Evolutionary conservation across 148 eudicot genomes (phyloP).

Genomic region (Persicaria maculosa): DNA sequence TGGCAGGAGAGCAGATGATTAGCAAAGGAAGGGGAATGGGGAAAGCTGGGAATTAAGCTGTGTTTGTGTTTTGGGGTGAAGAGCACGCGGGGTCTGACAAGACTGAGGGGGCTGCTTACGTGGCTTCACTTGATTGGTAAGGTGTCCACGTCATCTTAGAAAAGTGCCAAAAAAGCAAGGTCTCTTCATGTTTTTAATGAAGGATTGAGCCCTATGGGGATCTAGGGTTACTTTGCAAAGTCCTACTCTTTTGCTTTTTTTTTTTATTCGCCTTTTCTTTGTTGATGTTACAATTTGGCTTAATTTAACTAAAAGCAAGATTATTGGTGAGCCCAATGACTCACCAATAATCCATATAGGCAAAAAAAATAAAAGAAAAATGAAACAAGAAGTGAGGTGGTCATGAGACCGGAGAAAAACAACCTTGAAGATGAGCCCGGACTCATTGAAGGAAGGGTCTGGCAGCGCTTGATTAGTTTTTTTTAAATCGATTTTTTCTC

Average conservation of each 20-base stretch:
- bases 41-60: background rate
- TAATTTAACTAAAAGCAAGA: too few relatives aligned
- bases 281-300: background rate
- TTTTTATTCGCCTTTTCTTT: background rate
- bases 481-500: too few relatives aligned
- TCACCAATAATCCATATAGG: too few relatives aligned
- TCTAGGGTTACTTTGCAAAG: background rate
- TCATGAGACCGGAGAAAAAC: too few relatives aligned
- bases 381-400: too few relatives aligned
- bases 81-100: conserved; percentile 11
- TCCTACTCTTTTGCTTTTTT: background rate
- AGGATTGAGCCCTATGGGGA: background rate
- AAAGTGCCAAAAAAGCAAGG: background rate
- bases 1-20: background rate
- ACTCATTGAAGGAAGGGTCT: too few relatives aligned
- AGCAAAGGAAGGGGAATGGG: background rate
- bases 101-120: background rate
- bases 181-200: background rate
- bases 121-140: background rate
- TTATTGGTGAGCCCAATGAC: too few relatives aligned
- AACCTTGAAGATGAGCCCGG: too few relatives aligned
- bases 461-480: too few relatives aligned
- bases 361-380: too few relatives aligned
- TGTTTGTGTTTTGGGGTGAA: background rate
- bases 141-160: conserved; percentile 1